Percentiles rank a stretch among this genome's conserved stretches.
Evolutionary conservation across 805 yeast species (phyloP).

Genomic region (Candida wancherniae): DNA sequence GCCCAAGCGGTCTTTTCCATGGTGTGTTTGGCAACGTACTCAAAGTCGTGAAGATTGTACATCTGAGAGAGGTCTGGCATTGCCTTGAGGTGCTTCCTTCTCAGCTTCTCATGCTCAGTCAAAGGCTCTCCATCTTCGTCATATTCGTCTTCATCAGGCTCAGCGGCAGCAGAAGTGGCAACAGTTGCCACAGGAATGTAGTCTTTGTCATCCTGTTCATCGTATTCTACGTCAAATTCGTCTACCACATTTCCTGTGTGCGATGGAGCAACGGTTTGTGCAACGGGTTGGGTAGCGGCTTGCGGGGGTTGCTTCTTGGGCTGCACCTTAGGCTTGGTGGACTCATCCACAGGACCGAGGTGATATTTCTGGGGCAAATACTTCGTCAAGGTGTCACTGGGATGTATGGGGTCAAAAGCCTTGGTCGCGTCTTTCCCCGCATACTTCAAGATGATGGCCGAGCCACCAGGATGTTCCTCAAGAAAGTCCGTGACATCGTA

Average conservation of each 20-base stretch:
- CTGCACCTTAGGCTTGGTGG: constrained; percentile 7
- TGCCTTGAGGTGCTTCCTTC: constrained; percentile 19
- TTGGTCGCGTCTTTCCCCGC: constrained; percentile 62
- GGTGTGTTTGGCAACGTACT: constrained; percentile 74
- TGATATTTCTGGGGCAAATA: constrained; percentile 46
- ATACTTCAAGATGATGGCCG: constrained; percentile 48
- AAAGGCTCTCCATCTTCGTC: constrained; percentile 20
- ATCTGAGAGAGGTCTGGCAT: constrained; percentile 70
- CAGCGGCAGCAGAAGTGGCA: constrained; percentile 4
- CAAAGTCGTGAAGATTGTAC: constrained; percentile 81
- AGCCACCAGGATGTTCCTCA: constrained; percentile 60
- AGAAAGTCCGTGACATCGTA: constrained; percentile 69
- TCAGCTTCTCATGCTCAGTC: constrained; percentile 10
- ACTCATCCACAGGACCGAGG: constrained; percentile 32
- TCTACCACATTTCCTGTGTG: constrained; percentile 8
- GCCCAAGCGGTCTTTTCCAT: constrained; percentile 83
- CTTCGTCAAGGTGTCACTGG: constrained; percentile 72
- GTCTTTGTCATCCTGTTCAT: constrained; percentile 33
- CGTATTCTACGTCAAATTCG: constrained; percentile 21
- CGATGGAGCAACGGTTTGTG: too few relatives aligned
- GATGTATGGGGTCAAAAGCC: constrained; percentile 85
- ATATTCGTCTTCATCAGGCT: constrained; percentile 14
- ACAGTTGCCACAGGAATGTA: constrained; percentile 14
- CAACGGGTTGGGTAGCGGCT: too few relatives aligned
- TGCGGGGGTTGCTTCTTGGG: not conserved